A percentile compares a stretch with the other conserved stretches of the same genome.
These are phyloP conservation scores for Erythrobasidium hasegawianum DNA, from an alignment of 1,284 basidiomycete species.

Conservation along the genomic window DNA sequence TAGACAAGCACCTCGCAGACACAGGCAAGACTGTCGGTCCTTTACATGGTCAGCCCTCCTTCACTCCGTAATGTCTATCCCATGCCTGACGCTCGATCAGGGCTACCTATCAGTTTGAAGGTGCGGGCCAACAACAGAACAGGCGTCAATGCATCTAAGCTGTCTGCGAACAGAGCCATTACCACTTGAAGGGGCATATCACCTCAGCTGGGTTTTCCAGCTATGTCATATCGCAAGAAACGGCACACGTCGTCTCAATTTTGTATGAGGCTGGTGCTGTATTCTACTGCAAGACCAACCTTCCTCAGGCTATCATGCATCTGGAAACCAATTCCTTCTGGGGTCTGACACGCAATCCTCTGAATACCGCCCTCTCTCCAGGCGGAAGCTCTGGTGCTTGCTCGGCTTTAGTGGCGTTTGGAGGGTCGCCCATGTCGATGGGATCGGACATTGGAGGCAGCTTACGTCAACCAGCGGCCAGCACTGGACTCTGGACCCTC, in stretches of 20 bases:
- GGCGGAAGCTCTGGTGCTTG: constrained; percentile 29
- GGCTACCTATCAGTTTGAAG: constrained; percentile 49
- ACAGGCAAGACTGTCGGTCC: constrained; percentile 47
- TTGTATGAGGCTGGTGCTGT: constrained; percentile 45
- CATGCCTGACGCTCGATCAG: no score
- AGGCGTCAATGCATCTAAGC: neutral
- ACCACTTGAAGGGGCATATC: constrained; percentile 59
- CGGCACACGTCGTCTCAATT: constrained; percentile 36
- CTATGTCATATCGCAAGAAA: neutral
- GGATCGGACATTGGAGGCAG: constrained; percentile 39
- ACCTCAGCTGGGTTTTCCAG: constrained; percentile 55
- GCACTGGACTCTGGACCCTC: constrained; percentile 48
- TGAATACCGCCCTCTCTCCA: constrained; percentile 16
- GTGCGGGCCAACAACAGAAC: neutral
- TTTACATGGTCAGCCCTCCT: constrained; percentile 39
- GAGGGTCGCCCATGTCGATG: constrained; percentile 20
- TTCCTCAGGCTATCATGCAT: constrained; percentile 40
- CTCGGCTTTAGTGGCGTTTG: constrained; percentile 28
- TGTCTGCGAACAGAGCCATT: constrained; percentile 53
- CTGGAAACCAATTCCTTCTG: constrained; percentile 30
- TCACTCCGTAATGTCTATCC: no score
- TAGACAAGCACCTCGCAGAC: constrained; percentile 44
- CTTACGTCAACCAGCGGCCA: constrained; percentile 41
- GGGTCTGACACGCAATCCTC: constrained; percentile 24
- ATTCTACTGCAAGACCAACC: constrained; percentile 46